phyloP scores from a whole-genome alignment of 306 rosid genomes.

The Sicyos edulis region DNA sequence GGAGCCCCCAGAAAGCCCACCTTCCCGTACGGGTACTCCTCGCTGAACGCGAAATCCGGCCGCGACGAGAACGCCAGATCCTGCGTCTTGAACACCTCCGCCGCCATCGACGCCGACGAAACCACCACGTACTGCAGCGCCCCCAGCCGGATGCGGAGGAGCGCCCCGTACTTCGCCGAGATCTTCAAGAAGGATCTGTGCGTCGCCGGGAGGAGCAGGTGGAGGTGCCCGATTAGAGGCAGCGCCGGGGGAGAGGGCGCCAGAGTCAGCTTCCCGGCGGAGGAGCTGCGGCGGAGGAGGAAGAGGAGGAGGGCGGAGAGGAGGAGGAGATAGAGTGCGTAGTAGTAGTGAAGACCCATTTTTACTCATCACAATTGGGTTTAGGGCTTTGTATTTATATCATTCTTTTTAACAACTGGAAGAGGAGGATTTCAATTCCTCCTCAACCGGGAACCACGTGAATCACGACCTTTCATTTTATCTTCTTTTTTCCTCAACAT shows the following conservation, averaged over 20 bases:
- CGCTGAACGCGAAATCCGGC: slow-evolving; percentile 37
- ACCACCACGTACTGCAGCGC: slow-evolving; percentile 43
- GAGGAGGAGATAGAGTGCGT: slow-evolving; percentile 7
- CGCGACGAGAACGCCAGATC: slow-evolving; percentile 50
- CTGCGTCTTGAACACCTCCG: slow-evolving; percentile 51
- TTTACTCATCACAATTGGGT: no score
- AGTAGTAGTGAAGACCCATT: no score
- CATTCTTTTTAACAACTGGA: no score
- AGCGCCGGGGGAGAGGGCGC: slow-evolving; percentile 19
- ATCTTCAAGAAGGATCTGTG: slow-evolving; percentile 28
- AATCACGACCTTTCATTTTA: no score
- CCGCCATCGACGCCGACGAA: slow-evolving; percentile 57
- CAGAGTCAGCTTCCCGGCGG: slow-evolving; percentile 1
- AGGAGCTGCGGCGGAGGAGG: background rate
- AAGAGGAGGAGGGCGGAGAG: background rate
- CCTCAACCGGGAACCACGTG: no score
- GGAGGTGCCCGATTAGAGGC: slow-evolving; percentile 26
- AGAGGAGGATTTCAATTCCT: no score
- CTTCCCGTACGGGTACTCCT: slow-evolving; percentile 55
- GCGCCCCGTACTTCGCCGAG: slow-evolving; percentile 35
- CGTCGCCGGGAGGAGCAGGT: slow-evolving; percentile 23
- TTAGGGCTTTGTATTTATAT: background rate
- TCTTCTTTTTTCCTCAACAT: no score
- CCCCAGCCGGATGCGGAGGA: slow-evolving; percentile 33
- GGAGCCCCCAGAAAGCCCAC: slow-evolving; percentile 54